These are phyloP conservation scores for Aaosphaeria arxii DNA, from an alignment of 2,329 filamentous ascomycete species.

Conservation along the genomic window DNA sequence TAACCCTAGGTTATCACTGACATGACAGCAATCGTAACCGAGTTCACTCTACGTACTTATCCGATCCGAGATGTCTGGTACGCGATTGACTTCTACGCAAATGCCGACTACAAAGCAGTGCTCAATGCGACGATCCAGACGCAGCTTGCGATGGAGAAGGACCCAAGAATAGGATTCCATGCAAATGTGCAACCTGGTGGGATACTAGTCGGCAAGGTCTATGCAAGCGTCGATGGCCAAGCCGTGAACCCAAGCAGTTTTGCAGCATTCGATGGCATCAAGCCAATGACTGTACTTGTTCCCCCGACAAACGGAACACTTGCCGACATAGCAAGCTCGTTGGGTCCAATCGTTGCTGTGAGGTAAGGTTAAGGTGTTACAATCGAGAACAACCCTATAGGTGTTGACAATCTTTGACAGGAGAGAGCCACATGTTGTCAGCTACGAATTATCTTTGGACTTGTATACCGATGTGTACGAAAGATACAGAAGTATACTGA, in stretches of 20 bases:
- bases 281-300: background rate
- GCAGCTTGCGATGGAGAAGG: conserved; percentile 1
- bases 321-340: background rate
- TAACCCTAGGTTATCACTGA: background rate
- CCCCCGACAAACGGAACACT: conserved; percentile 1
- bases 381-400: too few species aligned
- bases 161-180: conserved; percentile 1
- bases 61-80: conserved; percentile 18
- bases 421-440: too few species aligned
- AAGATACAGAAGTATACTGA: background rate
- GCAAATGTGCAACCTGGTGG: background rate
- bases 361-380: background rate
- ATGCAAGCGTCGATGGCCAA: background rate
- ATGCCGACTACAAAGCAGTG: background rate
- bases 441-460: too few species aligned
- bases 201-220: background rate
- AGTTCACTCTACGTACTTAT: conserved; percentile 23
- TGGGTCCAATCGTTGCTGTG: background rate
- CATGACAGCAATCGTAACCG: conserved; percentile 18
- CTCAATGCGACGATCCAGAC: background rate
- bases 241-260: background rate
- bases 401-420: too few species aligned
- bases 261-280: conserved; percentile 14
- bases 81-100: background rate
- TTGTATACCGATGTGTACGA: too few species aligned